Percentiles rank a stretch among this genome's conserved stretches.
phyloP scores from a whole-genome alignment of 2,329 filamentous ascomycete genomes.

The Colletotrichum tanaceti region DNA sequence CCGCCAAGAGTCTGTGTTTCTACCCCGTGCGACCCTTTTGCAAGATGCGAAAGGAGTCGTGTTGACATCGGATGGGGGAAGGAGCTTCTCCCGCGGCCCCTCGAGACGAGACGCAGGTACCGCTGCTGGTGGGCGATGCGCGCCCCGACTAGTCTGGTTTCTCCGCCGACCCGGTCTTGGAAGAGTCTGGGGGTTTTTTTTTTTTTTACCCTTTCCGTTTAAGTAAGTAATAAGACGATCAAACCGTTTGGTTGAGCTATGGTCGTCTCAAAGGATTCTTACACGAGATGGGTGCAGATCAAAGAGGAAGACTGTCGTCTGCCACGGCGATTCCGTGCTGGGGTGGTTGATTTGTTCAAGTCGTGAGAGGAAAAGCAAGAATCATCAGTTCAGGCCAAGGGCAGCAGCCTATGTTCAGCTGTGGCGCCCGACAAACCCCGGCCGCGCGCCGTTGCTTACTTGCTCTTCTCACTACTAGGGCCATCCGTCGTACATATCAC shows the following conservation, averaged over 20 bases:
- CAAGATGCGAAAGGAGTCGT: background rate
- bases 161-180: constrained; percentile 15
- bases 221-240: too few relatives aligned
- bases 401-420: constrained; percentile 23
- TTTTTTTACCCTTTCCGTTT: too few relatives aligned
- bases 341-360: background rate
- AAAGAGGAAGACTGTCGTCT: background rate
- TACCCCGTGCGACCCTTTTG: constrained; percentile 3
- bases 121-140: background rate
- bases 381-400: background rate
- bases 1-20: constrained; percentile 9
- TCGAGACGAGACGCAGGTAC: constrained; percentile 21
- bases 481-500: too few relatives aligned
- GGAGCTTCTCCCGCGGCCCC: background rate
- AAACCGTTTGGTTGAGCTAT: background rate
- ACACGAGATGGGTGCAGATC: background rate
- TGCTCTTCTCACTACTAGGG: background rate
- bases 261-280: constrained; percentile 18
- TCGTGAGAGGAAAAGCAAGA: constrained; percentile 3
- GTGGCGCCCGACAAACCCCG: constrained; percentile 25
- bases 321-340: background rate
- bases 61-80: constrained; percentile 25
- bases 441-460: background rate
- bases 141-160: background rate
- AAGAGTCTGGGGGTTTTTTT: constrained; percentile 3